phyloP scores from a whole-genome alignment of 768 basidiomycete species.

The Boletus reticuloceps region DNA sequence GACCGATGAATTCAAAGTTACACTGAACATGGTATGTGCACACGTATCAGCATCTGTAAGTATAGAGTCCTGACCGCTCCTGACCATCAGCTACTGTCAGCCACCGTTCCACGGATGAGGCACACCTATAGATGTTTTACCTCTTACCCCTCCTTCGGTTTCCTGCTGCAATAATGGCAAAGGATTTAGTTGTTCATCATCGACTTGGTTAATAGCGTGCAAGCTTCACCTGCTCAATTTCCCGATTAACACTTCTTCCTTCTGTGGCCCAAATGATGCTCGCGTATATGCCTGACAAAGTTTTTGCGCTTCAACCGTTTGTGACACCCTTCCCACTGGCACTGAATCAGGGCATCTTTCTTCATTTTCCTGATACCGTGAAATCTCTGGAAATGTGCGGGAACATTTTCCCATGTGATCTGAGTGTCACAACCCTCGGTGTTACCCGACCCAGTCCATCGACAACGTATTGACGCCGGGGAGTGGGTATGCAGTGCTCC shows the following conservation, averaged over 20 bases:
- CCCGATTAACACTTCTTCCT: not conserved
- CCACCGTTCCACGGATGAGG: too few relatives aligned
- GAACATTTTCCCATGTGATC: not conserved
- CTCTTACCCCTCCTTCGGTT: too few relatives aligned
- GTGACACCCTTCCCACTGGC: slow-evolving; percentile 1
- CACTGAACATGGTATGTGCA: too few relatives aligned
- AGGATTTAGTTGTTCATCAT: too few relatives aligned
- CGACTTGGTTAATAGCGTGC: too few relatives aligned
- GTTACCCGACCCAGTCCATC: not conserved
- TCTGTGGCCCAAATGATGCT: slow-evolving; percentile 2
- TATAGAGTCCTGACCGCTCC: too few relatives aligned
- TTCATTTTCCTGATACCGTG: not conserved
- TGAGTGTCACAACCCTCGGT: not conserved
- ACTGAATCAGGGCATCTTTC: not conserved
- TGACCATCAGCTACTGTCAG: too few relatives aligned
- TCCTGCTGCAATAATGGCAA: too few relatives aligned
- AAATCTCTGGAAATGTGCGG: not conserved
- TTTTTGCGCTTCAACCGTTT: not conserved
- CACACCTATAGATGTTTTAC: too few relatives aligned
- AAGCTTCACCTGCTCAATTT: not conserved
- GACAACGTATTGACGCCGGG: not conserved
- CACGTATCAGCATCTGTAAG: too few relatives aligned
- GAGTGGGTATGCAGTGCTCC: not conserved
- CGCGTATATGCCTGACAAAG: slow-evolving; percentile 5
- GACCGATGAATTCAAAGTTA: too few relatives aligned